Conservation (phyloP, 148 eudicot species). For the Silene conica region DNA sequence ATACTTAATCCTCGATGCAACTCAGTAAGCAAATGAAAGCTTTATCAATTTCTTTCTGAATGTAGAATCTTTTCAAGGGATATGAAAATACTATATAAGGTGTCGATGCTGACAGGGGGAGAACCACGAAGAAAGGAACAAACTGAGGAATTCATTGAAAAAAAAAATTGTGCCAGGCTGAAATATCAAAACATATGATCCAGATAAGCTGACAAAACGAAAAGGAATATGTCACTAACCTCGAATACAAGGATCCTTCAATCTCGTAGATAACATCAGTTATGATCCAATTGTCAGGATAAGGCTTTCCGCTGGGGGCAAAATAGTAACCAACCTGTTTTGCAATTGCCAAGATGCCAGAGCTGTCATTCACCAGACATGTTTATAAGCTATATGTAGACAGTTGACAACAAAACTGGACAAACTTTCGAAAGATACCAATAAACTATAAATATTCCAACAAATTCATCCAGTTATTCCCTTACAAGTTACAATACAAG, state of each 20-base stretch:
- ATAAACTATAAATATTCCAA: neutral
- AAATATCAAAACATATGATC: neutral
- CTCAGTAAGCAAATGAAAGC: neutral
- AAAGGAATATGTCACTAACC: slow-evolving; percentile 40
- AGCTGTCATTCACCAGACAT: slow-evolving; percentile 37
- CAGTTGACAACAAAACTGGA: slow-evolving; percentile 11
- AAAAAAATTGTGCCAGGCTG: neutral
- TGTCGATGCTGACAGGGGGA: neutral
- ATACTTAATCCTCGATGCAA: neutral
- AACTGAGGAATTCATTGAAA: neutral
- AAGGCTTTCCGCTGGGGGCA: slow-evolving; percentile 99
- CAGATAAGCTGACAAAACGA: slow-evolving; percentile 12
- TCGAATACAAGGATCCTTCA: slow-evolving; percentile 85
- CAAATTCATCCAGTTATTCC: neutral
- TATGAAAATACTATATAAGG: neutral
- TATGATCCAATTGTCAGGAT: slow-evolving; percentile 97
- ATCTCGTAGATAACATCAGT: slow-evolving; percentile 89
- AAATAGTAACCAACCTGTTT: slow-evolving; percentile 96
- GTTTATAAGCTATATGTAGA: slow-evolving; percentile 21
- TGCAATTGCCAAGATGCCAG: slow-evolving; percentile 46
- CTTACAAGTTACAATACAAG: neutral
- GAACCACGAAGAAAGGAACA: neutral
- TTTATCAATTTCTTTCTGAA: neutral
- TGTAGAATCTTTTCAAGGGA: neutral
- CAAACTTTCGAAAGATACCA: neutral